phyloP scores from a whole-genome alignment of 208 protist species.

The Trypanosoma melophagium region DNA sequence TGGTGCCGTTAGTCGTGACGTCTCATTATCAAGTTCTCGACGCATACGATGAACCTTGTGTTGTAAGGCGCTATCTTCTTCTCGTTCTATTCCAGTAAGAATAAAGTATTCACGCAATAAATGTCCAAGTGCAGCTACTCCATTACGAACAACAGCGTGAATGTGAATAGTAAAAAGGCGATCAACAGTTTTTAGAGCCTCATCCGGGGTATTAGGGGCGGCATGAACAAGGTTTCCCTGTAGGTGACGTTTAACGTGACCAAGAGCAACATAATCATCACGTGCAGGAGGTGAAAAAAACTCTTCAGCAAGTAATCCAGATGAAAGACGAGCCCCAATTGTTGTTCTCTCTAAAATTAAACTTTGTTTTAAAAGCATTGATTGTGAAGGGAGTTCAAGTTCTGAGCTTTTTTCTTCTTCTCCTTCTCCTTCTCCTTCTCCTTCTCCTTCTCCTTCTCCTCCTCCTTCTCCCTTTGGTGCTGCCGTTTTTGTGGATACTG shows the following conservation, averaged over 20 bases:
- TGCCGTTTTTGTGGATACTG: no score
- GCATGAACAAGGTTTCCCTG: constrained; percentile 46
- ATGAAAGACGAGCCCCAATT: constrained; percentile 55
- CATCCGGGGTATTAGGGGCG: constrained; percentile 44
- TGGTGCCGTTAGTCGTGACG: constrained; percentile 50
- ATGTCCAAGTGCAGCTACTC: constrained; percentile 54
- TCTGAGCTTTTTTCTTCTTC: not conserved
- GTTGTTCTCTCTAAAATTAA: constrained; percentile 57
- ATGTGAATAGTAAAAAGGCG: constrained; percentile 76
- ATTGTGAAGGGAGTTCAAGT: constrained; percentile 9
- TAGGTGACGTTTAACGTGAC: constrained; percentile 61
- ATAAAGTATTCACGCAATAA: constrained; percentile 86
- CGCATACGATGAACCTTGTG: constrained; percentile 88
- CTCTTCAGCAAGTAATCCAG: constrained; percentile 57
- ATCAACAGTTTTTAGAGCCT: constrained; percentile 44
- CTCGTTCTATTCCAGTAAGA: constrained; percentile 58
- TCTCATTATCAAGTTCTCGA: constrained; percentile 76
- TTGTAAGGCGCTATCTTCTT: constrained; percentile 74
- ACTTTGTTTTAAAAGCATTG: constrained; percentile 27
- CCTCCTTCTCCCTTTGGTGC: not conserved
- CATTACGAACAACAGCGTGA: constrained; percentile 61
- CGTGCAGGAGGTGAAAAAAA: constrained; percentile 60
- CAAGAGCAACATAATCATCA: constrained; percentile 69
- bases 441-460: not conserved
- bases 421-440: not conserved